A percentile compares a stretch with the other conserved stretches of the same genome.
These are phyloP conservation scores for Fusarium azukiicola DNA, from an alignment of 2,329 filamentous ascomycete genomes.

Conservation along the genomic window DNA sequence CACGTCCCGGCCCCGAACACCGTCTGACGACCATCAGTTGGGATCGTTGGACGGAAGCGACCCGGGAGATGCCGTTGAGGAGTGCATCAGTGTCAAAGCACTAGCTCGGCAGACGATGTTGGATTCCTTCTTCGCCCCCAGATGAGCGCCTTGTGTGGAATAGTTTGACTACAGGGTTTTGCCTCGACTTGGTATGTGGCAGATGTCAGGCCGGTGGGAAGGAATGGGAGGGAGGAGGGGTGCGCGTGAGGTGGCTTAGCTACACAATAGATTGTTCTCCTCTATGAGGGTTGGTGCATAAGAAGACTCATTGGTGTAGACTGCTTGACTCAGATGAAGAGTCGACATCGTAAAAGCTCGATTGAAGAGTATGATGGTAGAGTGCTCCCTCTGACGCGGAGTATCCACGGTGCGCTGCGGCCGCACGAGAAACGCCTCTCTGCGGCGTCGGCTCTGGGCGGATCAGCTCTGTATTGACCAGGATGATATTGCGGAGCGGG, in stretches of 20 bases:
- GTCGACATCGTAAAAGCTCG: background rate
- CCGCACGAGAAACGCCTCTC: constrained; percentile 53
- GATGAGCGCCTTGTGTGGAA: background rate
- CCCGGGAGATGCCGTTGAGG: background rate
- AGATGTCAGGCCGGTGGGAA: background rate
- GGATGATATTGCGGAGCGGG: constrained; percentile 59
- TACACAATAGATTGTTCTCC: background rate
- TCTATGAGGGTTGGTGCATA: background rate
- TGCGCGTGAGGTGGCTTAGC: background rate
- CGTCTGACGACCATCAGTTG: background rate
- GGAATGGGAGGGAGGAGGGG: background rate
- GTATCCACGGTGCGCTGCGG: constrained; percentile 56
- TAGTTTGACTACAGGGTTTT: background rate
- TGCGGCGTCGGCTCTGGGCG: constrained; percentile 60
- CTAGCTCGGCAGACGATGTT: background rate
- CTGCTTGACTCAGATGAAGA: background rate
- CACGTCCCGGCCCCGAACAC: background rate
- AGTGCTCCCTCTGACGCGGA: constrained; percentile 55
- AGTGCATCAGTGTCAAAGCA: background rate
- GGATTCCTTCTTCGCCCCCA: background rate
- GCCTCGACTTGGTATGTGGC: background rate
- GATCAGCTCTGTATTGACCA: constrained; percentile 68
- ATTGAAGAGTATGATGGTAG: constrained; percentile 38
- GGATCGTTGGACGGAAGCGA: background rate
- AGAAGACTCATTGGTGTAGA: background rate